Percentiles rank a stretch among this genome's conserved stretches.
Conservation (phyloP, 495 filamentous ascomycete species). For the Talaromyces liani region DNA sequence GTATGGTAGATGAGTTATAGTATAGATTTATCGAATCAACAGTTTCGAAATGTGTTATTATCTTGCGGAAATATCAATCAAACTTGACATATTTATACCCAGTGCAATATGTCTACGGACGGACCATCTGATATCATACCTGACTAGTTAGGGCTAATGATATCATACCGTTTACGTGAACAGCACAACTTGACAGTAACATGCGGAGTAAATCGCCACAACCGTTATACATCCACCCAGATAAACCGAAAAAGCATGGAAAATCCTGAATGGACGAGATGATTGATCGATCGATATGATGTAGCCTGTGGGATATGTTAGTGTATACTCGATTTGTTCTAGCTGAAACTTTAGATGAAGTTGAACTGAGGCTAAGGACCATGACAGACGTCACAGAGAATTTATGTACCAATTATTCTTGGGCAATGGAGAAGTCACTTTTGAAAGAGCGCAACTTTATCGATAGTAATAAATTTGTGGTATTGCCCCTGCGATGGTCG, state of each 20-base stretch:
- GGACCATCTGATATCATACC: conserved; percentile 7
- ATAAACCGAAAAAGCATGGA: background rate
- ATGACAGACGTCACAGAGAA: conserved; percentile 1
- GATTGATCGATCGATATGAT: background rate
- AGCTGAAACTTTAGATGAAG: background rate
- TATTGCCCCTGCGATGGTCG: background rate
- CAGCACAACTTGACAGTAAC: background rate
- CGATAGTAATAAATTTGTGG: background rate
- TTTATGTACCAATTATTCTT: background rate
- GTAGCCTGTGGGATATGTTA: no score
- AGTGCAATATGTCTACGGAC: background rate
- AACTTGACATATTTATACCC: background rate
- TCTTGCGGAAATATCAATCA: background rate
- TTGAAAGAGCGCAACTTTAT: background rate
- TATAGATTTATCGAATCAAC: background rate
- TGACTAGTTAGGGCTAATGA: conserved; percentile 7
- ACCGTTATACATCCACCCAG: background rate
- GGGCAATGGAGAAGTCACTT: background rate
- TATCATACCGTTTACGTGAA: background rate
- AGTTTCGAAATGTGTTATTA: background rate
- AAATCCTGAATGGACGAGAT: background rate
- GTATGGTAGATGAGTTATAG: background rate
- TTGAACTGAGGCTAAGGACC: background rate
- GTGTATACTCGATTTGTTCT: no score
- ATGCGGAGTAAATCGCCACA: background rate